Evolutionary conservation across 768 basidiomycete genomes (phyloP).

Genomic region (Rossbeevera mucosa): DNA sequence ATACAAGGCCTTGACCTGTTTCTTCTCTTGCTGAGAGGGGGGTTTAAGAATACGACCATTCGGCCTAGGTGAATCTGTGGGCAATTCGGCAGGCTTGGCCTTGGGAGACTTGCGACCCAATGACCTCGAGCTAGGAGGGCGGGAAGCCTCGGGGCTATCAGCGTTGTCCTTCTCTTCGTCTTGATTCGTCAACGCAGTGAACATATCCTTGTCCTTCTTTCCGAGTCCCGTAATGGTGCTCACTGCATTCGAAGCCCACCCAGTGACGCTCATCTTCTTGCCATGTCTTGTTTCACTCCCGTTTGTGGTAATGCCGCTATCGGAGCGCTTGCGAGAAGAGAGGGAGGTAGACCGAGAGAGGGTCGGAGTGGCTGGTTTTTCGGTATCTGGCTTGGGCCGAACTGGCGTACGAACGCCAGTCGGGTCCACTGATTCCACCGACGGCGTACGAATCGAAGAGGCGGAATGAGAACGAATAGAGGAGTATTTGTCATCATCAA

Average conservation of each 20-base stretch:
- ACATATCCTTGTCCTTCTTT: slow-evolving; percentile 59
- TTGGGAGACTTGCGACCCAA: slow-evolving; percentile 27
- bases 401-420: slow-evolving; percentile 11
- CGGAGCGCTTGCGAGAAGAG: slow-evolving; percentile 61
- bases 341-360: slow-evolving; percentile 55
- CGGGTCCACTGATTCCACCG: slow-evolving; percentile 38
- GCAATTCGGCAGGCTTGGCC: slow-evolving; percentile 20
- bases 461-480: slow-evolving; percentile 34
- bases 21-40: slow-evolving; percentile 45
- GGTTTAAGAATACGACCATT: slow-evolving; percentile 46
- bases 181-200: slow-evolving; percentile 51
- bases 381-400: slow-evolving; percentile 42
- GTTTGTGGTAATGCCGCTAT: slow-evolving; percentile 45
- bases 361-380: slow-evolving; percentile 42
- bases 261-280: slow-evolving; percentile 35
- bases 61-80: slow-evolving; percentile 23
- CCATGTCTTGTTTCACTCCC: slow-evolving; percentile 35
- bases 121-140: slow-evolving; percentile 35
- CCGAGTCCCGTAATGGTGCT: slow-evolving; percentile 54
- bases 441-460: slow-evolving; percentile 18
- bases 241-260: slow-evolving; percentile 66
- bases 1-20: slow-evolving; percentile 63
- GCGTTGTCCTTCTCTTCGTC: slow-evolving; percentile 28
- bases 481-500: slow-evolving; percentile 27
- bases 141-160: slow-evolving; percentile 26